A percentile compares a stretch with the other conserved stretches of the same genome.
These are phyloP conservation scores for Macaranga tanarius DNA, from an alignment of 441 rosid species.

Conservation along the genomic window DNA sequence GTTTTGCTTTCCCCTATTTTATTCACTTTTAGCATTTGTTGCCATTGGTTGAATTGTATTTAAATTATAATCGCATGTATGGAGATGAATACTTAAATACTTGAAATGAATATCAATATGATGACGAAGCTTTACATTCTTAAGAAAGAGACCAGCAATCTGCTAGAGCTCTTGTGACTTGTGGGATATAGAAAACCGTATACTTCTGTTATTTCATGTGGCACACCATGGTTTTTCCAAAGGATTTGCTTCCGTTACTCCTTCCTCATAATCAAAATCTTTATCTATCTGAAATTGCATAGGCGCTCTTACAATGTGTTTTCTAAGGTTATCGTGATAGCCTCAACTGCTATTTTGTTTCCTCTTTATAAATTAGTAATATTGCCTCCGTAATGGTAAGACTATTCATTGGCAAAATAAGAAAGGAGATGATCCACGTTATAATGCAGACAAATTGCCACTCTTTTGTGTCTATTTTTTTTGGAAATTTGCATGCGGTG, in stretches of 20 bases:
- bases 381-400: background rate
- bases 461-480: background rate
- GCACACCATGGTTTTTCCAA: background rate
- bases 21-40: background rate
- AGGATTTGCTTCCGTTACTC: background rate
- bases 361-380: background rate
- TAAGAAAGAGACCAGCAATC: background rate
- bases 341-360: background rate
- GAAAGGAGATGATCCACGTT: background rate
- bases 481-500: background rate
- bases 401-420: background rate
- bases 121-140: background rate
- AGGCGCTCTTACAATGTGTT: background rate
- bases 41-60: no score
- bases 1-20: background rate
- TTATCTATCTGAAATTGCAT: background rate
- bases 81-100: no score
- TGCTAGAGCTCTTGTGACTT: background rate
- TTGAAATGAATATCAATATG: no score
- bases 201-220: background rate
- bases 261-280: background rate
- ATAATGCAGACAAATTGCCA: background rate
- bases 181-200: background rate
- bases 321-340: background rate
- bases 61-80: no score